Evolutionary conservation across 2,329 filamentous ascomycete species (phyloP).

Genomic region (Penicillium sclerotigenum): DNA sequence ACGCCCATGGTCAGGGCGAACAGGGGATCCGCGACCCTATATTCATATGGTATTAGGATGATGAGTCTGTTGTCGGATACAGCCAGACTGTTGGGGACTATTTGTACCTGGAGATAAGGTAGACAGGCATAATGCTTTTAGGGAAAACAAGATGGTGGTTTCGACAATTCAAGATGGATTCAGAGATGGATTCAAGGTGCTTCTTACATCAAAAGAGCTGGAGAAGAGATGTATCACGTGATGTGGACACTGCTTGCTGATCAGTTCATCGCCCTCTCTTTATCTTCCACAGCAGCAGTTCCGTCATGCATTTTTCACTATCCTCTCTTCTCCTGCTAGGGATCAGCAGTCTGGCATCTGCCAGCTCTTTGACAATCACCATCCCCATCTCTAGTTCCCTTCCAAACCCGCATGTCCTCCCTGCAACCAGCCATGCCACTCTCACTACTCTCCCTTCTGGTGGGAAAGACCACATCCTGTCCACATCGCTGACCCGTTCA

Average conservation of each 20-base stretch:
- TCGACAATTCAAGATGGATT: no score
- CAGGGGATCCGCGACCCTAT: slow-evolving; percentile 52
- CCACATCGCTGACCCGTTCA: slow-evolving; percentile 63
- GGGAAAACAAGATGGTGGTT: background rate
- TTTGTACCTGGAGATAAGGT: slow-evolving; percentile 43
- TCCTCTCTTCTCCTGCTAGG: slow-evolving; percentile 2
- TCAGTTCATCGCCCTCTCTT: background rate
- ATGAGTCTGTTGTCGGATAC: background rate
- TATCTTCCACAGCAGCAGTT: background rate
- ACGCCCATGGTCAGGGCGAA: slow-evolving; percentile 53
- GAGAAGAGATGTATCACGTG: background rate
- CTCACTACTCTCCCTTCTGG: slow-evolving; percentile 44
- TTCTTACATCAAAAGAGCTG: background rate
- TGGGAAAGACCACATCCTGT: slow-evolving; percentile 48
- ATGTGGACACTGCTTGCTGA: background rate
- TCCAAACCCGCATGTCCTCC: slow-evolving; percentile 42
- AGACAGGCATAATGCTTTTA: slow-evolving; percentile 25
- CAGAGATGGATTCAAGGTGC: no score
- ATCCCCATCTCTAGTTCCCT: slow-evolving; percentile 44
- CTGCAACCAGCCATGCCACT: slow-evolving; percentile 52
- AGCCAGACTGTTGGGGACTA: background rate
- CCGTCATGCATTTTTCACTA: slow-evolving; percentile 5
- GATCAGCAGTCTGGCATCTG: background rate
- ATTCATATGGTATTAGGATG: slow-evolving; percentile 2
- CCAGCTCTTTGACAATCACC: slow-evolving; percentile 35